These are phyloP conservation scores for Daedalea quercina DNA, from an alignment of 768 basidiomycete species.

Conservation along the genomic window DNA sequence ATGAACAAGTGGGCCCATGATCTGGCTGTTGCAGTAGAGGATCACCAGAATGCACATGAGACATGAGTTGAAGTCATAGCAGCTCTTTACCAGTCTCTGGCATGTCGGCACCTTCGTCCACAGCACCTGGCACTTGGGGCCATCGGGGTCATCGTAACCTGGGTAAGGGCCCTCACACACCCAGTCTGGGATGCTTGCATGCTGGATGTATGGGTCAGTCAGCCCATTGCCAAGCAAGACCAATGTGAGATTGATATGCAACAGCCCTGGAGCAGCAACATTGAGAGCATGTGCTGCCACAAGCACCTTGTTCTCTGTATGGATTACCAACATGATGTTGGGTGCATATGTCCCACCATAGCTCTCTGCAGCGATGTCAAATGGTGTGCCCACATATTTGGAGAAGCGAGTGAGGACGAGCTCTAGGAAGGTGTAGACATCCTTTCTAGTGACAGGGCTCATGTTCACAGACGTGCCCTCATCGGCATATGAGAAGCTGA, in stretches of 20 bases:
- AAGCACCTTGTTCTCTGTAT: conserved; percentile 66
- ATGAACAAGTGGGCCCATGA: conserved; percentile 69
- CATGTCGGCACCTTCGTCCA: conserved; percentile 43
- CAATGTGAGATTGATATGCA: conserved; percentile 74
- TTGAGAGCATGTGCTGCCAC: conserved; percentile 20
- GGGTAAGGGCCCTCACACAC: conserved; percentile 80
- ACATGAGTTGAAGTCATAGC: conserved; percentile 39
- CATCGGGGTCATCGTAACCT: conserved; percentile 55
- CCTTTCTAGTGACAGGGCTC: conserved; percentile 81
- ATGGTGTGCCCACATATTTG: conserved; percentile 59
- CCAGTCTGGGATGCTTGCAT: conserved; percentile 75
- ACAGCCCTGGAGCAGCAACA: conserved; percentile 34
- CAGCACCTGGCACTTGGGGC: conserved; percentile 40
- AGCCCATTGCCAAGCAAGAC: conserved; percentile 85
- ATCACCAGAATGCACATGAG: conserved; percentile 50
- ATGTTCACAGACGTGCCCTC: conserved; percentile 70
- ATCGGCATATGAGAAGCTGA: conserved; percentile 84
- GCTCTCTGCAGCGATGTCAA: conserved; percentile 79
- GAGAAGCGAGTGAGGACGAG: conserved; percentile 76
- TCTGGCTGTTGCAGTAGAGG: conserved; percentile 73
- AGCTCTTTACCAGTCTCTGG: conserved; percentile 43
- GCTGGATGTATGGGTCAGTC: conserved; percentile 79
- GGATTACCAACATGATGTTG: conserved; percentile 77
- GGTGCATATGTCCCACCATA: conserved; percentile 74
- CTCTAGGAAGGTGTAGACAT: conserved; percentile 82